phyloP scores from a whole-genome alignment of 139 green algal genomes.

The Coccomyxa sp. region DNA sequence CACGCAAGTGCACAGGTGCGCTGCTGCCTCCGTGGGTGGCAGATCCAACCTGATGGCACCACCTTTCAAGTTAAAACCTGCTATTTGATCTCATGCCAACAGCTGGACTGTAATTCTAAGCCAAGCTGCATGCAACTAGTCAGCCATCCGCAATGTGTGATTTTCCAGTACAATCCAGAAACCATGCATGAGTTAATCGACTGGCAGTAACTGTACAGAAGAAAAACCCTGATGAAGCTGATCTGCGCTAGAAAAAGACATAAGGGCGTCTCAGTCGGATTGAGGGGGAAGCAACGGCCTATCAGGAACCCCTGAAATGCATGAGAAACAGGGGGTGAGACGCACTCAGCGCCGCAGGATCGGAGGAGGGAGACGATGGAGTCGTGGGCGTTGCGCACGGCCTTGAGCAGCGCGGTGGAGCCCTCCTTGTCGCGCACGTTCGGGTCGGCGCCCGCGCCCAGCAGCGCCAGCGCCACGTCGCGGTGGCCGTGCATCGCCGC shows the following conservation, averaged over 20 bases:
- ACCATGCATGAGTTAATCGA: too few species aligned
- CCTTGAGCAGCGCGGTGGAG: slow-evolving; percentile 33
- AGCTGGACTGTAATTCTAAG: too few species aligned
- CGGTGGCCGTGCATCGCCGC: background rate
- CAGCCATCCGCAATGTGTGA: too few species aligned
- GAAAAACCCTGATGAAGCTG: too few species aligned
- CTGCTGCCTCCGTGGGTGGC: background rate
- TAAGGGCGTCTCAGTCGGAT: background rate
- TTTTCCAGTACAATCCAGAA: too few species aligned
- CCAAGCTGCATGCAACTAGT: too few species aligned
- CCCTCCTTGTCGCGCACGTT: slow-evolving; percentile 31
- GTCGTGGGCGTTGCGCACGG: slow-evolving; percentile 32
- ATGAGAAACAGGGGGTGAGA: background rate
- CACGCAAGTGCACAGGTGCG: slow-evolving; percentile 30
- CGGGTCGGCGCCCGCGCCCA: slow-evolving; percentile 19
- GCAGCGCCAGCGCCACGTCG: slow-evolving; percentile 32
- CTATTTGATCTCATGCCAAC: too few species aligned
- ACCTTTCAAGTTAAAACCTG: too few species aligned
- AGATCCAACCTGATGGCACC: background rate
- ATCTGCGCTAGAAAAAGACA: too few species aligned
- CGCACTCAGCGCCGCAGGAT: background rate
- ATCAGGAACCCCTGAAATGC: background rate
- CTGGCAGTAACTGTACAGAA: too few species aligned
- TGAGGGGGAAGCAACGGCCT: background rate
- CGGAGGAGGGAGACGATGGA: slow-evolving; percentile 7